Evolutionary conservation across 192 early-diverging fungal species (phyloP).

Genomic region (Coemansia sp.): DNA sequence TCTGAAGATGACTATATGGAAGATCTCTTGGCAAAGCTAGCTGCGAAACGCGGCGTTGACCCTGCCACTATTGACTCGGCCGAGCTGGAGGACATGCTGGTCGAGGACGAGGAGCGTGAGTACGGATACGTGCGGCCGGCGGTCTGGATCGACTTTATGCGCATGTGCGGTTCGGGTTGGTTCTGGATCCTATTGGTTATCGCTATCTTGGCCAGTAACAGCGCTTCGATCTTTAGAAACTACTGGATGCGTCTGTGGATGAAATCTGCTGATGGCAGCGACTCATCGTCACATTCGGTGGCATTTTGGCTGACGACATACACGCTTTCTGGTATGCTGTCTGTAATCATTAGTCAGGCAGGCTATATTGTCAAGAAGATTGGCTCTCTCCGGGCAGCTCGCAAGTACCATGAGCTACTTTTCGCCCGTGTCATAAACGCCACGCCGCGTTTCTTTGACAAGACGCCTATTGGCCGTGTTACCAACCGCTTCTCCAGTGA

Average conservation of each 20-base stretch:
- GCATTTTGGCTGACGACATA: slow-evolving; percentile 65
- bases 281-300: slow-evolving; percentile 17
- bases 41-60: slow-evolving; percentile 38
- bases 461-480: slow-evolving; percentile 80
- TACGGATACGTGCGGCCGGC: slow-evolving; percentile 67
- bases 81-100: slow-evolving; percentile 58
- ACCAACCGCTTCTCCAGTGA: slow-evolving; percentile 90
- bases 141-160: slow-evolving; percentile 73
- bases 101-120: slow-evolving; percentile 74
- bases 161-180: slow-evolving; percentile 58
- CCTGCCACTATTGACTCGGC: slow-evolving; percentile 19
- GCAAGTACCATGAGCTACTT: slow-evolving; percentile 48
- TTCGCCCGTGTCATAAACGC: slow-evolving; percentile 56
- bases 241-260: slow-evolving; percentile 65
- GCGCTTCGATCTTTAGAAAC: slow-evolving; percentile 49
- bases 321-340: slow-evolving; percentile 49
- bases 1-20: slow-evolving; percentile 19
- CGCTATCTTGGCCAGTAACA: slow-evolving; percentile 52
- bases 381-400: slow-evolving; percentile 40
- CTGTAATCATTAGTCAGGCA: slow-evolving; percentile 5
- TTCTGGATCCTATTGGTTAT: slow-evolving; percentile 58
- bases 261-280: not conserved
- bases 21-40: slow-evolving; percentile 13
- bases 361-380: slow-evolving; percentile 35
- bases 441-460: slow-evolving; percentile 86